Evolutionary conservation across 164 flowering plant genomes (phyloP).

Genomic region (Liquidambar formosana): DNA sequence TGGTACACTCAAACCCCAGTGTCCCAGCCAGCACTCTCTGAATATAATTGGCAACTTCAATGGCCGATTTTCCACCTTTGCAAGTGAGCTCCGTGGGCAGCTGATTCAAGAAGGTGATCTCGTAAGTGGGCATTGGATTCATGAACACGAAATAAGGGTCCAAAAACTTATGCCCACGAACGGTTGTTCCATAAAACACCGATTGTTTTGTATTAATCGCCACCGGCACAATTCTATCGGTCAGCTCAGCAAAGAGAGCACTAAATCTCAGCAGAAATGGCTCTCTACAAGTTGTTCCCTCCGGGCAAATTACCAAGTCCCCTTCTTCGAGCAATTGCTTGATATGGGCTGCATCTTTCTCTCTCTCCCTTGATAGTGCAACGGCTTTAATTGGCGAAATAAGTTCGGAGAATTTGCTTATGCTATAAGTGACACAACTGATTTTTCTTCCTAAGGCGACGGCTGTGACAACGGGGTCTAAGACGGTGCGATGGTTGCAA

Average conservation of each 20-base stretch:
- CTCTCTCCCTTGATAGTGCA: constrained; percentile 68
- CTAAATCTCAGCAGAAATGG: constrained; percentile 76
- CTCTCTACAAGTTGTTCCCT: constrained; percentile 85
- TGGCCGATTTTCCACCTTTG: constrained; percentile 44
- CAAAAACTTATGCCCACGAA: constrained; percentile 59
- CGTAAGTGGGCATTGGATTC: constrained; percentile 80
- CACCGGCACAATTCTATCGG: constrained; percentile 82
- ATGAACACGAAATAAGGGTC: constrained; percentile 84
- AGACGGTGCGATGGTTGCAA: constrained; percentile 65
- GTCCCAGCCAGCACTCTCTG: constrained; percentile 48
- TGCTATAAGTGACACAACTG: constrained; percentile 81
- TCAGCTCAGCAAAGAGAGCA: constrained; percentile 79
- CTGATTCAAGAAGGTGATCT: constrained; percentile 72
- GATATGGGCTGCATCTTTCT: constrained; percentile 63
- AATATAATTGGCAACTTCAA: constrained; percentile 56
- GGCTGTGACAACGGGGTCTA: constrained; percentile 73
- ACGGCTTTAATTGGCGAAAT: constrained; percentile 80
- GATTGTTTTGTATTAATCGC: constrained; percentile 72
- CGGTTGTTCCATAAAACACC: constrained; percentile 68
- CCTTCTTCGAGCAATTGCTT: constrained; percentile 66
- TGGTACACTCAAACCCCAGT: constrained; percentile 62
- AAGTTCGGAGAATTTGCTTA: constrained; percentile 67
- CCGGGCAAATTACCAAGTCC: constrained; percentile 80
- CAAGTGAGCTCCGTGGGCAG: constrained; percentile 68
- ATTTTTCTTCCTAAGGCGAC: constrained; percentile 68